Conservation (phyloP, 31 red algal species). For the Endocladia muricata region DNA sequence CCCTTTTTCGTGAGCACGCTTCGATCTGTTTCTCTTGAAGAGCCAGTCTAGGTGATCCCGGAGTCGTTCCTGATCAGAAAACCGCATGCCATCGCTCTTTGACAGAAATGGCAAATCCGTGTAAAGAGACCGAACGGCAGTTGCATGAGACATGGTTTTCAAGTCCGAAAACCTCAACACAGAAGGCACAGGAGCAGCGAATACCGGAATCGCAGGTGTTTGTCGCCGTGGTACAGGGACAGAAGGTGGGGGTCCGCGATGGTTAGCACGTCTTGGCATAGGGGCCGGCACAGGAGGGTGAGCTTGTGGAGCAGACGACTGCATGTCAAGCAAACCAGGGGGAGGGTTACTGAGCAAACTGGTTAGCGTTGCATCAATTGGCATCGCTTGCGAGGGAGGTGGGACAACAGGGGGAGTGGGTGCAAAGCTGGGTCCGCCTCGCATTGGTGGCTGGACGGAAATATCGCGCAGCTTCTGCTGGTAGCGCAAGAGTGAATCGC, state of each 20-base stretch:
- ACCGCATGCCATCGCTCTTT: constrained; percentile 76
- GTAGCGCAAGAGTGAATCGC: constrained; percentile 23
- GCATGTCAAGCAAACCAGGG: constrained; percentile 21
- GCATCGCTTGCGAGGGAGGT: background rate
- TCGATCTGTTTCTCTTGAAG: constrained; percentile 43
- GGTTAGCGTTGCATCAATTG: background rate
- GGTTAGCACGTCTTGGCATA: too few species aligned
- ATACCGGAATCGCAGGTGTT: too few species aligned
- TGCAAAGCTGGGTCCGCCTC: background rate
- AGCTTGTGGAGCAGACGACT: constrained; percentile 20
- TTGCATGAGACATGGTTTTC: constrained; percentile 49
- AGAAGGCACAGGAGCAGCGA: background rate
- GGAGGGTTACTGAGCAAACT: constrained; percentile 28
- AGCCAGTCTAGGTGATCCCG: constrained; percentile 85
- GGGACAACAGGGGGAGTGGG: background rate
- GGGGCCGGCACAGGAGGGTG: too few species aligned
- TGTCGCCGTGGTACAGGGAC: constrained; percentile 15
- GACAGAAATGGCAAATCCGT: constrained; percentile 52
- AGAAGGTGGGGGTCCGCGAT: too few species aligned
- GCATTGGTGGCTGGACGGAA: background rate
- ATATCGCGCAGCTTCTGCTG: constrained; percentile 48
- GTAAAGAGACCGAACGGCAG: constrained; percentile 60
- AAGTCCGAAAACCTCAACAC: constrained; percentile 47
- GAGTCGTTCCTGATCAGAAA: constrained; percentile 49
- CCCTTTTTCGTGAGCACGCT: constrained; percentile 15